These are phyloP conservation scores for Candida labiduridarum DNA, from an alignment of 1,139 yeast genomes.

Conservation along the genomic window DNA sequence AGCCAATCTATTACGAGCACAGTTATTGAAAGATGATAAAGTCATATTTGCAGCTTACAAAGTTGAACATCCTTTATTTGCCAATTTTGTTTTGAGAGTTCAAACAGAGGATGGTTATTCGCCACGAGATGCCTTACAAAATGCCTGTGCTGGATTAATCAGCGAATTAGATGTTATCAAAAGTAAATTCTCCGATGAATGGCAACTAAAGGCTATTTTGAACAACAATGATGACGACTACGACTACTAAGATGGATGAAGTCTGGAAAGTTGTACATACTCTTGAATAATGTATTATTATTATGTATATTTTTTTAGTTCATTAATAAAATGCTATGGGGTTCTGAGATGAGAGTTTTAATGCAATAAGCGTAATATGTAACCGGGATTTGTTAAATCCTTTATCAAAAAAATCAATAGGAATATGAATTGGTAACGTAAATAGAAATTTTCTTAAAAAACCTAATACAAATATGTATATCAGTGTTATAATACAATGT, in stretches of 20 bases:
- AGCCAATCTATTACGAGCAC: conserved; percentile 86
- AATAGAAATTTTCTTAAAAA: neutral
- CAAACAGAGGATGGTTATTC: conserved; percentile 95
- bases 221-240: conserved; percentile 16
- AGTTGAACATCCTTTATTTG: conserved; percentile 96
- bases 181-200: conserved; percentile 83
- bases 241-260: conserved; percentile 2
- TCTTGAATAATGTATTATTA: neutral
- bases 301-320: neutral
- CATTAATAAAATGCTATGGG: neutral
- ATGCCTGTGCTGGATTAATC: conserved; percentile 84
- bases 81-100: conserved; percentile 87
- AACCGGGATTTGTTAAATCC: neutral
- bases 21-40: conserved; percentile 78
- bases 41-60: conserved; percentile 96
- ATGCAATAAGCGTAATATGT: neutral
- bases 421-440: conserved; percentile 3
- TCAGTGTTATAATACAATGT: conserved; percentile 4
- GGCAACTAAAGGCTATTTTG: conserved; percentile 82
- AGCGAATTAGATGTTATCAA: conserved; percentile 75
- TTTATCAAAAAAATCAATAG: neutral
- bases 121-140: conserved; percentile 86
- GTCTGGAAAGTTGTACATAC: neutral
- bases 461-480: neutral
- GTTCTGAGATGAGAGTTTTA: neutral